Base-by-base conservation (phyloP, 1,284 basidiomycete genomes). In the Apiotrichum laibachii region DNA sequence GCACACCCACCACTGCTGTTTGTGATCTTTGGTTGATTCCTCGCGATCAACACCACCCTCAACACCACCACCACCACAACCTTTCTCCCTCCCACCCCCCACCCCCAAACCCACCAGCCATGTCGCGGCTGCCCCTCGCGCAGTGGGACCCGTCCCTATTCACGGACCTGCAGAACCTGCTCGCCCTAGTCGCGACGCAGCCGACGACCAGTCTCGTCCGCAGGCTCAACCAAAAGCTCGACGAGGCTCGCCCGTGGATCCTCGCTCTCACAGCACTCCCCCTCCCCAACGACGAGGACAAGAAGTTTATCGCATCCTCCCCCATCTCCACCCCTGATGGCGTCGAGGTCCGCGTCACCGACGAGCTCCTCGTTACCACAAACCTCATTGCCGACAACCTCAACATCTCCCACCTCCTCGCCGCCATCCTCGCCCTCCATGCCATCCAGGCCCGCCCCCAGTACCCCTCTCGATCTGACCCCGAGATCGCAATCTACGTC, bases 121-220 rank as follows among this genome's bases (percentile, higher is more conserved):
- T 70, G 70, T 58, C 67, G 52, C 47, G 57, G 50, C 64, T 64
- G 42, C 66, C 69, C 46, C 64, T 71, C 13, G 57, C 62, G 52
- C 62, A 71, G 53, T 77, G 73, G 73, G 72, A 77, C 56, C 66
- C 70, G 39, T 56, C 66, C 57, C 65, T 72, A 39, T 77, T 77
- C 57, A 57, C 55, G 39, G 68, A 72, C 34, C 68, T 77, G 12
- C 68, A 70, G 58, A 63, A 69, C 19, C 62, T 75, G 7, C 72
- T 77, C 53, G 43, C 60, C 15, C 63, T 73, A 19, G 66, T 72
- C 13, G 53, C 65, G n/a, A 54, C 65, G 2, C 69, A 71, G 52
- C 71, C 73, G 7, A 71, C 69, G 8, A 75, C 71, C 5, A 72
- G 72, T 10, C 60, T 68, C 2, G 48, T 77, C 10, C 62, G 72